Percentiles rank a stretch among this genome's conserved stretches.
phyloP scores from a whole-genome alignment of 306 rosid species.

The Macrotyloma uniflorum region DNA sequence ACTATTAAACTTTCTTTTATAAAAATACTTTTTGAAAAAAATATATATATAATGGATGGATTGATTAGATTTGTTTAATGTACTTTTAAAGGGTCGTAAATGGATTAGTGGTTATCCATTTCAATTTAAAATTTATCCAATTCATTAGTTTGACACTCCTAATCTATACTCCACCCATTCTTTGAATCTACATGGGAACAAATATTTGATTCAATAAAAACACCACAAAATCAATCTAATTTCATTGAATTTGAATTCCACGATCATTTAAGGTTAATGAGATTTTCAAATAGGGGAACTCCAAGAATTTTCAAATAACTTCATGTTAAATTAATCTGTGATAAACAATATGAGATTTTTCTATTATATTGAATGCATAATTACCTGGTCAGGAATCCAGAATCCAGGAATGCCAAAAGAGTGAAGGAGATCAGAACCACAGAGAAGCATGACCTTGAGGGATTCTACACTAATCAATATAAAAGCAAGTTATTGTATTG shows the following conservation, averaged over 20 bases:
- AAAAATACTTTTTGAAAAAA: background rate
- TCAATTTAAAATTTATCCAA: background rate
- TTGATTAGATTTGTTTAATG: background rate
- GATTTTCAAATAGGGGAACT: too few relatives aligned
- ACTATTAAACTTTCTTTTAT: background rate
- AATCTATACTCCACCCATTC: background rate
- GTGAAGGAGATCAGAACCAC: constrained; percentile 93
- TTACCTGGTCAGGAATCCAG: constrained; percentile 83
- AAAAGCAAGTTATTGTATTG: constrained; percentile 28
- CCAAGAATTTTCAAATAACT: constrained; percentile 14
- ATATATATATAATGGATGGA: background rate
- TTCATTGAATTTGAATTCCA: constrained; percentile 7
- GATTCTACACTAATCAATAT: constrained; percentile 59
- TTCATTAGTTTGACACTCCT: background rate
- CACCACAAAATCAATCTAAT: constrained; percentile 13
- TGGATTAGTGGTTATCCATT: background rate
- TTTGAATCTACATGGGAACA: background rate
- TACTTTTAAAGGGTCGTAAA: background rate
- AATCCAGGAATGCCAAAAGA: constrained; percentile 77
- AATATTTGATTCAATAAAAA: background rate
- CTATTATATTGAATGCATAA: background rate
- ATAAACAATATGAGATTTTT: background rate
- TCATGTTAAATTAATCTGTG: background rate
- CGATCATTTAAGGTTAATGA: background rate
- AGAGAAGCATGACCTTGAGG: constrained; percentile 81